Evolutionary conservation across 192 early-diverging fungal species (phyloP).

Genomic region (Rhizoclosmatium sp.): DNA sequence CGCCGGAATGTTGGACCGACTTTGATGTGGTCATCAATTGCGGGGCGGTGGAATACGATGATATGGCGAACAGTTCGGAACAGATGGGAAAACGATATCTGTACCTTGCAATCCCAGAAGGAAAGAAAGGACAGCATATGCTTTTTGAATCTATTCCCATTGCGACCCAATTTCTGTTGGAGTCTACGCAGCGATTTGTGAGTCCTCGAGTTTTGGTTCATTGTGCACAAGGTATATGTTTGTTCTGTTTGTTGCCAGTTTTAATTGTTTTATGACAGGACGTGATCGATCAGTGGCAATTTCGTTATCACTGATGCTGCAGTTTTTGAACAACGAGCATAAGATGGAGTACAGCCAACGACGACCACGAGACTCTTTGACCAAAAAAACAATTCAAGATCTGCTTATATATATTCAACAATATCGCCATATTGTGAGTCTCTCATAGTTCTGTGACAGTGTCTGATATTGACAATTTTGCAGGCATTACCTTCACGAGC

Average conservation of each 20-base stretch:
- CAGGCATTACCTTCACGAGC: conserved; percentile 30
- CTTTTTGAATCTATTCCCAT: conserved; percentile 65
- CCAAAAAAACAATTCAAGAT: conserved; percentile 34
- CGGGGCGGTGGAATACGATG: conserved; percentile 61
- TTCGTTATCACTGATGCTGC: conserved; percentile 68
- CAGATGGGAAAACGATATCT: conserved; percentile 56
- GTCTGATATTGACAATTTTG: neutral
- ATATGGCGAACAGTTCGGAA: conserved; percentile 17
- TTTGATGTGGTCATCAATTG: conserved; percentile 89
- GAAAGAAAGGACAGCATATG: conserved; percentile 83
- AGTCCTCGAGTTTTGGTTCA: conserved; percentile 68
- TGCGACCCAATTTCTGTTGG: conserved; percentile 62
- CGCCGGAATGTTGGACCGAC: conserved; percentile 64
- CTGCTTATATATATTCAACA: conserved; percentile 33
- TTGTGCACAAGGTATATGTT: conserved; percentile 72
- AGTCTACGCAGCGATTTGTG: conserved; percentile 43
- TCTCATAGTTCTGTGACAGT: neutral
- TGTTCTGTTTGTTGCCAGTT: neutral
- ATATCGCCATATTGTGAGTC: conserved; percentile 38
- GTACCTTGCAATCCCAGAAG: conserved; percentile 81
- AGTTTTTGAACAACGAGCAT: conserved; percentile 34
- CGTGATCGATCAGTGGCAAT: conserved; percentile 85
- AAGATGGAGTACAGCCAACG: neutral
- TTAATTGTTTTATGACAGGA: conserved; percentile 45
- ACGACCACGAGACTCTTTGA: conserved; percentile 4